Base-by-base conservation (phyloP, 345 rosid species). In the Orychophragmus violaceus region DNA sequence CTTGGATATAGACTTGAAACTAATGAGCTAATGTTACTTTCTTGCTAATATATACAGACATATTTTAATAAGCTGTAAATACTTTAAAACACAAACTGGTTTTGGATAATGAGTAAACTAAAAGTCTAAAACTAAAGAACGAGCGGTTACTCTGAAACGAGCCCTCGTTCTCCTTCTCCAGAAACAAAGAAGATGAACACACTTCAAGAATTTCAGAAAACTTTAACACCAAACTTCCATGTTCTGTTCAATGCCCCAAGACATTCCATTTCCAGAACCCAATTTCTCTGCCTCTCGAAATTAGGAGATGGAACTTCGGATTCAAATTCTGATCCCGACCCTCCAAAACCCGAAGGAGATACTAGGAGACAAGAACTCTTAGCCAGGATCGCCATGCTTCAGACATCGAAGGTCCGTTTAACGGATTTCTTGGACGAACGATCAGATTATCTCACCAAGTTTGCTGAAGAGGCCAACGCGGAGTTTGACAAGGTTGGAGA, bases 401-500 rank as follows among this genome's bases (percentile, higher is more conserved):
- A 94, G 72, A 42, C 95, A 51, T 82, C 88, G 12, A 90, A 94
- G 54, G 92, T 90, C 64, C 89, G 93, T n/a, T 87, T 88, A 66
- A 83, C 95, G 0, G 93, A 84, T 48, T 94, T 84, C 69, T 58
- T 94, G 36, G 99, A 94, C 35, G 90, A 90, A 67, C 71, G 80
- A 37, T 80, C 99, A 22, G 82, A 76, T 51, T 83, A 85, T 71
- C 82, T 94, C 59, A 84, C 91, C 68, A 81, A 88, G 52, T 88
- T 85, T 58, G 95, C 88, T 3, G 96, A 94, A 79, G 93, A 94
- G 76, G 93, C 96, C 64, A 78, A 68, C 49, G 86, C 85, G 0
- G 90, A 88, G 83, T 82, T 90, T 18, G 95, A 88, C 64, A 83
- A 90, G 65, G 76, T 94, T 69, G 97, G 95, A 56, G 97, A 90